Evolutionary conservation across 2,329 filamentous ascomycete species (phyloP), one percentile per base, ranked within the genome.

Genomic region (Diaporthe sp.): DNA sequence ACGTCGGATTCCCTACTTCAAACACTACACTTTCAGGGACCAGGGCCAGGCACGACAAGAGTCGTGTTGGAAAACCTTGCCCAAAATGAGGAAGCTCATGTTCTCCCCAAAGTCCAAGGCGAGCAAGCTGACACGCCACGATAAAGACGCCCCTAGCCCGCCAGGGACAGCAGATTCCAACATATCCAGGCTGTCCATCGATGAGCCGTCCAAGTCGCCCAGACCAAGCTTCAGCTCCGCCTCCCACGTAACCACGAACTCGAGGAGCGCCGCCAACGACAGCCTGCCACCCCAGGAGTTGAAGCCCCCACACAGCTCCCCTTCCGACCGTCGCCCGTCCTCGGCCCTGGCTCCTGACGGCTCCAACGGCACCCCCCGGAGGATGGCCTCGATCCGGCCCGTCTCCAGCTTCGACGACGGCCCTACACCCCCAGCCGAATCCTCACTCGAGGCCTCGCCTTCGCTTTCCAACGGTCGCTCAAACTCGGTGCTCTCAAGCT

Each of bases 401-500:
- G 90, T 92, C 51, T 85, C 86, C 53, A 91, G 88, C 83, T 87
- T 88, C 80, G 89, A 91, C 81, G 86, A 82, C 67, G 78, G 77
- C 31, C 78, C 78, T 12, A 70, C 83, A 46, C 80, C 82, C 57
- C 85, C 85, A 37, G 87, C 87, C 57, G 84, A 86, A 74, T 81
- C 79, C 17, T 84, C 84, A 58, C 84, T 83, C 22, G 81, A 82
- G 69, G 82, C 83, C 55, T 82, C 84, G 22, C 82, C 82, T 8
- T 85, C 85, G 42, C 78, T 77, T 34, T 72, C 74, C 53, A 77
- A 79, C 4, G 79, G 78, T 31, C 79, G 80, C 68, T 80, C 81
- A 31, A 87, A 87, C 78, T 91, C 89, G 75, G 85, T 83, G 76
- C 88, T 91, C 78, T 90, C 89, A 55, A 90, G 89, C 83, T 90